These are phyloP conservation scores for Vitis hybrid DNA, from an alignment of 177 flowering plant species.

Conservation along the genomic window DNA sequence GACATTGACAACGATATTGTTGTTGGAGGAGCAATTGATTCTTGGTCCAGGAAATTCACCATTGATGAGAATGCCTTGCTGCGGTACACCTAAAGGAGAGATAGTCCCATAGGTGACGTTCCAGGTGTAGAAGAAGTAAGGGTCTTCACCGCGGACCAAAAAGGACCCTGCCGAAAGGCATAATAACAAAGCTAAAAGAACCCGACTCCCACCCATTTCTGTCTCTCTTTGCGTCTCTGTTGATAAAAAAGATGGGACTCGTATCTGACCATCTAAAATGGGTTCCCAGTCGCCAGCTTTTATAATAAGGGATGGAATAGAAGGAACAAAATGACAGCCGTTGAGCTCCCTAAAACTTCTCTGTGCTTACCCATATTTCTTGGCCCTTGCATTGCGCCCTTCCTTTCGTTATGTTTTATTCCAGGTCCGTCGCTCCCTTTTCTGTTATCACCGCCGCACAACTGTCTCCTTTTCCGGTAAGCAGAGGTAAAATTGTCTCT, in stretches of 20 bases:
- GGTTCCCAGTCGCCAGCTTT: too few species aligned
- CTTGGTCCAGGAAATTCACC: conserved; percentile 59
- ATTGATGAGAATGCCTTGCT: conserved; percentile 57
- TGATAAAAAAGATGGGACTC: too few species aligned
- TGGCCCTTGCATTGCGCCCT: conserved; percentile 10
- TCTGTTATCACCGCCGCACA: background rate
- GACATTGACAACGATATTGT: conserved; percentile 56
- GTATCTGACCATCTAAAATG: background rate
- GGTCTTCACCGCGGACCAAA: conserved; percentile 36
- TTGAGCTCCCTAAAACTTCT: conserved; percentile 2
- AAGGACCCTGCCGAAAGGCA: conserved; percentile 18
- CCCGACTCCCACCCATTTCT: conserved; percentile 6
- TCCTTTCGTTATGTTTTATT: conserved; percentile 1
- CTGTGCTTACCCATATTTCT: background rate
- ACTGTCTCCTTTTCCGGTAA: too few species aligned
- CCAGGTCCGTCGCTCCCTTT: background rate
- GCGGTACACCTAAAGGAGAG: conserved; percentile 52
- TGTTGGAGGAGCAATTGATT: conserved; percentile 60
- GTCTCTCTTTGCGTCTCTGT: background rate
- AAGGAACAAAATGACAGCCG: background rate
- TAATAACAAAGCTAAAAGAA: conserved; percentile 13
- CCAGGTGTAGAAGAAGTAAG: conserved; percentile 48
- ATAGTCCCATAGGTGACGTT: conserved; percentile 55
- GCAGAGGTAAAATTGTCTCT: background rate
- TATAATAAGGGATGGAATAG: too few species aligned